Evolutionary conservation across 345 rosid species (phyloP).

Genomic region (Linum usitatissimum): DNA sequence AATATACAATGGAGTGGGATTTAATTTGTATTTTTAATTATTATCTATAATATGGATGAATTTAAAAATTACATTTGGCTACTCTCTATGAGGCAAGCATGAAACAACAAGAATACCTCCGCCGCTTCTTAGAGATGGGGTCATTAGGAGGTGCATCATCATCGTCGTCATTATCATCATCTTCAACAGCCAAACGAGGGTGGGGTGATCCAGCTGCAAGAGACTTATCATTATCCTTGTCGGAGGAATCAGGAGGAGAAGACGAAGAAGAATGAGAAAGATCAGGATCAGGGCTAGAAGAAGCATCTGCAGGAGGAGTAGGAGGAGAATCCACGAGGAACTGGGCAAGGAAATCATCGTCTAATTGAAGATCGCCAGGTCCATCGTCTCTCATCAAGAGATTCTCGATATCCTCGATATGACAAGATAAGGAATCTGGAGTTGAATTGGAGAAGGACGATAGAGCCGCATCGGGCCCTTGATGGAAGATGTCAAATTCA

Average conservation of each 20-base stretch:
- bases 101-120: constrained; percentile 25
- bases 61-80: too few relatives aligned
- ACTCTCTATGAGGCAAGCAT: background rate
- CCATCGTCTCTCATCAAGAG: constrained; percentile 39
- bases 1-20: too few relatives aligned
- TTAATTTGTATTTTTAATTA: too few relatives aligned
- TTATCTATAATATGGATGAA: too few relatives aligned
- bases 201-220: background rate
- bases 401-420: constrained; percentile 40
- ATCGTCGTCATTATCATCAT: constrained; percentile 6
- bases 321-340: constrained; percentile 32
- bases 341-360: constrained; percentile 31
- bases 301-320: constrained; percentile 12
- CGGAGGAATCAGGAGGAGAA: constrained; percentile 11
- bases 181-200: constrained; percentile 9
- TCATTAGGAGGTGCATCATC: constrained; percentile 20
- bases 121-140: constrained; percentile 37
- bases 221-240: constrained; percentile 8
- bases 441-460: constrained; percentile 13
- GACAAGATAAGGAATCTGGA: constrained; percentile 24
- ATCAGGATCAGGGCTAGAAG: constrained; percentile 15
- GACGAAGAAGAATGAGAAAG: constrained; percentile 14
- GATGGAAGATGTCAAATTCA: constrained; percentile 7
- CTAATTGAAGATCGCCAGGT: constrained; percentile 9
- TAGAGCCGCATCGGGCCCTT: constrained; percentile 7